Percentiles rank a stretch among this genome's conserved stretches.
Conservation (phyloP, 176 grass and related monocot genomes). For the Triticum aestivum region DNA sequence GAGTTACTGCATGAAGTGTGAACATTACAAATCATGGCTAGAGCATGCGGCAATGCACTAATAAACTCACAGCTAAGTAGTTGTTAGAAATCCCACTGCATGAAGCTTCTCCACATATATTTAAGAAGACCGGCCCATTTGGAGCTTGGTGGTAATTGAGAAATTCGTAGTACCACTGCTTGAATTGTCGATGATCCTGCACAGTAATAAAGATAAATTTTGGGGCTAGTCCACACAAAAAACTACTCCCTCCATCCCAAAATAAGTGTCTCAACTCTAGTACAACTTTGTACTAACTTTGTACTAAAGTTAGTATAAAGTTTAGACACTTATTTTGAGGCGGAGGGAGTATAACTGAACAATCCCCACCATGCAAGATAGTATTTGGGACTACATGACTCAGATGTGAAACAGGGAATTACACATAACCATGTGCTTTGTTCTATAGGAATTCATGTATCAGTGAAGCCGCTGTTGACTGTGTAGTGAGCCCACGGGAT, state of each 20-base stretch:
- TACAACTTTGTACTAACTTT: no score
- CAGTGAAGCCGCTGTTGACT: background rate
- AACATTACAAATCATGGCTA: conserved; percentile 5
- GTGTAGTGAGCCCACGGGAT: background rate
- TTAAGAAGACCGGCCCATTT: conserved; percentile 80
- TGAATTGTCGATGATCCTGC: conserved; percentile 87
- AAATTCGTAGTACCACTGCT: conserved; percentile 86
- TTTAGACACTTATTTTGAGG: no score
- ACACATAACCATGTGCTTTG: background rate
- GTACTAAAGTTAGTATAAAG: no score
- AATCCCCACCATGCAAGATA: background rate
- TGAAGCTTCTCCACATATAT: conserved; percentile 86
- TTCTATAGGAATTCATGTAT: background rate
- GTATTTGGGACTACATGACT: background rate
- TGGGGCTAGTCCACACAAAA: conserved; percentile 1
- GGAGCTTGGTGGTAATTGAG: conserved; percentile 68
- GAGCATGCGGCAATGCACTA: background rate
- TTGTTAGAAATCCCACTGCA: conserved; percentile 77
- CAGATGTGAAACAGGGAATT: background rate
- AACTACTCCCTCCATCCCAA: no score
- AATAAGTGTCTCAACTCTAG: no score
- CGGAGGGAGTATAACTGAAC: background rate
- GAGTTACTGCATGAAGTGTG: background rate
- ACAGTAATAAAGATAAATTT: conserved; percentile 9
- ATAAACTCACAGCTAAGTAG: conserved; percentile 85